Base-by-base conservation (phyloP, 2,329 filamentous ascomycete genomes). In the Macrophomina tecta region DNA sequence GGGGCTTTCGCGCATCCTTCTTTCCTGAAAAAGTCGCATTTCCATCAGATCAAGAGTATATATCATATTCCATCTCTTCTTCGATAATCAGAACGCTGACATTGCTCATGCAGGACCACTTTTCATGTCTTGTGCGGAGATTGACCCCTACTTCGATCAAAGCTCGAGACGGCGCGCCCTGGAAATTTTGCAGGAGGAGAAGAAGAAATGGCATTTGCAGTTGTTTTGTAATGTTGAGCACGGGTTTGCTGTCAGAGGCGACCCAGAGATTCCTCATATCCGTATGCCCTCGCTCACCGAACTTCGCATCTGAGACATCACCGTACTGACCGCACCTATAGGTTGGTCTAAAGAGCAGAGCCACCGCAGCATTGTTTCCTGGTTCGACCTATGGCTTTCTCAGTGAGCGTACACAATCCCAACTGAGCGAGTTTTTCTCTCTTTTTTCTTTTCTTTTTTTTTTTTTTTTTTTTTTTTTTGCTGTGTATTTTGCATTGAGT, bases 1-100 rank as follows among this genome's bases (percentile, higher is more conserved):
- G 84, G 84, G 1, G 84, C 83, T 0, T 83, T 86, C 71, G 84
- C 82, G 0, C 83, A 86, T 68, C 84, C 84, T 1, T 80, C 83
- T 0, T 81, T 82, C 67, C 69, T 86, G 52, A 83, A 82, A 55
- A 82, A 85, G 62, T 12, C 23, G 1, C 52, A 56, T 12, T 56
- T 56, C 52, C 8, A 4, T 6, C 34, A 40, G 2, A 40, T 56
- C 52, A 42, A 56, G 18, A 56, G 52, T 56, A 56, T 1, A 11
- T 40, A 2, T 36, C 14, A 12, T 12, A 2, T 2, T 32, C 14
- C 14, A n/a, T n/a, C 4, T 16, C 7, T 2, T 6, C 16, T 34
- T 8, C 34, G 14, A 23, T 3, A 4, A 32, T 32, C 8, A 3
- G 14, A 32, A 32, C 14, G 49, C 51, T 53, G 51, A 53, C 12